Conservation (phyloP, 2,329 filamentous ascomycete species). For the Botrytis cinerea region DNA sequence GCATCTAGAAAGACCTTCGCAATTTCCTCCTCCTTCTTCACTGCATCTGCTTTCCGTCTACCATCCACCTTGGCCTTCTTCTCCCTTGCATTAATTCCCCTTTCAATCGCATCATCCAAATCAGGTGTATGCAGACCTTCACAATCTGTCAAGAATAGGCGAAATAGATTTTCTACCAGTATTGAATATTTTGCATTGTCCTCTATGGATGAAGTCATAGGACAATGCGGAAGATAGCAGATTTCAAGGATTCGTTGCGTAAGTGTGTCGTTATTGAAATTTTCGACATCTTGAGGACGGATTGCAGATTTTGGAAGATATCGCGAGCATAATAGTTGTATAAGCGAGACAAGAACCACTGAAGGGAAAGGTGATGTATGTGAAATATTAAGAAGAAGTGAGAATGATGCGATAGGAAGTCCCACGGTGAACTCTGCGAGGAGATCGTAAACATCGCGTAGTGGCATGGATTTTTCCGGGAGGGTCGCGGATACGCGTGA, state of each 20-base stretch:
- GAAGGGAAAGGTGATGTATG: slow-evolving; percentile 42
- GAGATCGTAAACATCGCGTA: slow-evolving; percentile 50
- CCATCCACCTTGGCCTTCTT: slow-evolving; percentile 46
- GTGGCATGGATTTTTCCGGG: slow-evolving; percentile 49
- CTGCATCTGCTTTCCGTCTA: slow-evolving; percentile 45
- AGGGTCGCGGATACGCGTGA: slow-evolving; percentile 44
- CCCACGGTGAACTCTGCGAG: slow-evolving; percentile 48
- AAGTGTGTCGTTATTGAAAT: slow-evolving; percentile 46
- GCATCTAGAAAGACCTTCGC: slow-evolving; percentile 34
- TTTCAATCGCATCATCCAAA: slow-evolving; percentile 50
- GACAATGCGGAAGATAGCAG: slow-evolving; percentile 56
- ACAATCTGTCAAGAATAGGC: slow-evolving; percentile 46
- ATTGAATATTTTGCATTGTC: slow-evolving; percentile 62
- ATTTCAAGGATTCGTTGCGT: slow-evolving; percentile 52
- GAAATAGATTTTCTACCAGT: slow-evolving; percentile 54
- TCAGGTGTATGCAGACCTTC: slow-evolving; percentile 35
- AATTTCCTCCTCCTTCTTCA: slow-evolving; percentile 37
- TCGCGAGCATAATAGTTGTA: slow-evolving; percentile 53
- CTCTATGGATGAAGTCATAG: slow-evolving; percentile 48
- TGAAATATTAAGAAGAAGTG: slow-evolving; percentile 47
- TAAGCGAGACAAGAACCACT: slow-evolving; percentile 50
- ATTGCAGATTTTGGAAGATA: slow-evolving; percentile 47
- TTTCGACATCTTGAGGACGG: slow-evolving; percentile 38
- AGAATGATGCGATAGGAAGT: slow-evolving; percentile 42
- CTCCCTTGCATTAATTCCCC: slow-evolving; percentile 54